A percentile compares a stretch with the other conserved stretches of the same genome.
Evolutionary conservation across 1,139 yeast species (phyloP).

Genomic region (Debaryomyces singareniensis): DNA sequence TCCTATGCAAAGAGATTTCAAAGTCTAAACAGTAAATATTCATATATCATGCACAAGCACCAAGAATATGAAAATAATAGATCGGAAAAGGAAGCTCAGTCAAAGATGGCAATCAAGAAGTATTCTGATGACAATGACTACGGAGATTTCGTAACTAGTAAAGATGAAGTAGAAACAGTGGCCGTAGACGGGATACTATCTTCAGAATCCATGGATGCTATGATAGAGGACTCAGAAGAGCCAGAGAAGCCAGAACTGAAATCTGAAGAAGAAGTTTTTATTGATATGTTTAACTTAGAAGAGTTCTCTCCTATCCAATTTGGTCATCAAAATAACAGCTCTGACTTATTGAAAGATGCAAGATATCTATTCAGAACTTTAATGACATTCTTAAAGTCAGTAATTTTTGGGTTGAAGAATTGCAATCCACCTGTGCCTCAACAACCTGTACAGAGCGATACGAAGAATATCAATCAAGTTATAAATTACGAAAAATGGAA

Average conservation of each 20-base stretch:
- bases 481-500: conserved; percentile 66
- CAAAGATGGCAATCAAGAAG: conserved; percentile 35
- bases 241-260: conserved; percentile 7
- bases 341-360: conserved; percentile 81
- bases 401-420: conserved; percentile 81
- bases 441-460: conserved; percentile 43
- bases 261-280: conserved; percentile 18
- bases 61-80: conserved; percentile 43
- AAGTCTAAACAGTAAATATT: conserved; percentile 66
- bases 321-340: conserved; percentile 24
- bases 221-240: conserved; percentile 7
- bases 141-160: conserved; percentile 1
- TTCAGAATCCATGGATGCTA: conserved; percentile 7
- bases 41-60: conserved; percentile 61
- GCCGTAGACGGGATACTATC: background rate
- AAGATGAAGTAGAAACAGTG: conserved; percentile 1
- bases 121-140: conserved; percentile 25
- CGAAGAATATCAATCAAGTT: conserved; percentile 54
- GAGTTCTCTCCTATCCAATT: conserved; percentile 34
- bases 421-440: conserved; percentile 84
- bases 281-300: conserved; percentile 35
- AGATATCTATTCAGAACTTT: conserved; percentile 81
- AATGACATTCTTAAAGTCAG: conserved; percentile 85
- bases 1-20: conserved; percentile 83
- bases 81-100: conserved; percentile 34